These are phyloP conservation scores for Spencermartinsiella europaea DNA, from an alignment of 805 yeast species.

Conservation along the genomic window DNA sequence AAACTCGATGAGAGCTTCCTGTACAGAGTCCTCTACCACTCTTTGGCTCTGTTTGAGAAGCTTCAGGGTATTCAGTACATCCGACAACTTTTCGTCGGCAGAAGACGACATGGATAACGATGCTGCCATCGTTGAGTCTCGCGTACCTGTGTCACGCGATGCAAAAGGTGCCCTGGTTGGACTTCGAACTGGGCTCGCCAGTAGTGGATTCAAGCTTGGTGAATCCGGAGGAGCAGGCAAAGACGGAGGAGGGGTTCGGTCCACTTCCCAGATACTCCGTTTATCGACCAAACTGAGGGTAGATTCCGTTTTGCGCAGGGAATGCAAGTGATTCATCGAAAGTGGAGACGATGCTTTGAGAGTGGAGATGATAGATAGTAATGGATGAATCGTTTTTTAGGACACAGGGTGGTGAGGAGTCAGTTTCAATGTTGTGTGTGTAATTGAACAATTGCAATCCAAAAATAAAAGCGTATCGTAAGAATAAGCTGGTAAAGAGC, in stretches of 20 bases:
- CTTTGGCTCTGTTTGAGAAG: conserved; percentile 29
- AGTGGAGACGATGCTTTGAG: neutral
- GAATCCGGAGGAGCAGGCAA: conserved; percentile 39
- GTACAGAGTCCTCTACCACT: conserved; percentile 30
- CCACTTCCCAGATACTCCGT: conserved; percentile 30
- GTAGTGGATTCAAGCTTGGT: conserved; percentile 25
- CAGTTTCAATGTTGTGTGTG: too few species aligned
- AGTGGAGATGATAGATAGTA: too few species aligned
- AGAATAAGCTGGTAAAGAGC: too few species aligned
- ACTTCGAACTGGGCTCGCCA: conserved; percentile 6
- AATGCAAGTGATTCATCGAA: neutral
- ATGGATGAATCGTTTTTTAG: too few species aligned
- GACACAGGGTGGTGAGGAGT: too few species aligned
- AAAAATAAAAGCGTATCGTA: too few species aligned
- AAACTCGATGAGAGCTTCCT: conserved; percentile 31
- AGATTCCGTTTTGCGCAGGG: conserved; percentile 23
- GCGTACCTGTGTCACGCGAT: conserved; percentile 17
- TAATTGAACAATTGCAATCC: too few species aligned
- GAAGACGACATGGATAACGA: neutral
- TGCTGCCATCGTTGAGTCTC: conserved; percentile 1
- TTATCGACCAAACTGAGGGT: conserved; percentile 18
- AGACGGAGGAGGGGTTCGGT: conserved; percentile 39
- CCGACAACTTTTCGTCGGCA: conserved; percentile 17
- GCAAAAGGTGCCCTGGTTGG: conserved; percentile 22
- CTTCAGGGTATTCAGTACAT: conserved; percentile 27